phyloP scores from a whole-genome alignment of 2,329 filamentous ascomycete species.

The Fusarium illudens region DNA sequence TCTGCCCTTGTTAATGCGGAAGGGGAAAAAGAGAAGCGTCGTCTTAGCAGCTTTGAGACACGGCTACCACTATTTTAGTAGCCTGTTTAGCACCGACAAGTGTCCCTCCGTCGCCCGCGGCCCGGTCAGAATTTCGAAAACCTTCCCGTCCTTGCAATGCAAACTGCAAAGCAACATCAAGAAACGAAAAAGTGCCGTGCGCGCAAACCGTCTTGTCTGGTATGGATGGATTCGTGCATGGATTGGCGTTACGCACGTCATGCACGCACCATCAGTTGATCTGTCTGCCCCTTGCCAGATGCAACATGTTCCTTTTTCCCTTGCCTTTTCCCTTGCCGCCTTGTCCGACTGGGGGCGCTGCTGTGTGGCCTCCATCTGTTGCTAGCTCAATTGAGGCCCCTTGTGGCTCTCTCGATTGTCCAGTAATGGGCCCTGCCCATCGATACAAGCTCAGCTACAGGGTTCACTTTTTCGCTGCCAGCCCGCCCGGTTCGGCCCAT shows the following conservation, averaged over 20 bases:
- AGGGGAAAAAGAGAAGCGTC: background rate
- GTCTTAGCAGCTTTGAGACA: background rate
- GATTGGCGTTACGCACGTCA: background rate
- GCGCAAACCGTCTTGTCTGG: too few species aligned
- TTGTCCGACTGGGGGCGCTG: background rate
- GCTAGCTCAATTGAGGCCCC: conserved; percentile 4
- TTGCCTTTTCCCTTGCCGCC: background rate
- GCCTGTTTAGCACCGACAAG: background rate
- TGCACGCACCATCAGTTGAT: conserved; percentile 1
- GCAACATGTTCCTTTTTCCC: background rate
- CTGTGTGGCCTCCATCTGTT: background rate
- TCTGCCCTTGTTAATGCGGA: background rate
- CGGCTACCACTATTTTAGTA: conserved; percentile 7
- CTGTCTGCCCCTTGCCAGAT: background rate
- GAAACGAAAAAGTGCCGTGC: background rate
- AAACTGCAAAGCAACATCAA: background rate
- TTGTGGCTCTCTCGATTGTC: conserved; percentile 1
- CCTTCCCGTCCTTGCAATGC: too few species aligned
- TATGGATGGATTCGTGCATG: too few species aligned
- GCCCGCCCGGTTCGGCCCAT: conserved; percentile 1
- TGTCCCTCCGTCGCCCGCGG: background rate
- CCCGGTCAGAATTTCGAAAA: background rate
- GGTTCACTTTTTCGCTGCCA: background rate
- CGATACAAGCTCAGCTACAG: background rate
- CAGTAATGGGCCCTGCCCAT: background rate